These are phyloP conservation scores for Backusella luteola DNA, from an alignment of 192 early-diverging fungal species.

Conservation along the genomic window DNA sequence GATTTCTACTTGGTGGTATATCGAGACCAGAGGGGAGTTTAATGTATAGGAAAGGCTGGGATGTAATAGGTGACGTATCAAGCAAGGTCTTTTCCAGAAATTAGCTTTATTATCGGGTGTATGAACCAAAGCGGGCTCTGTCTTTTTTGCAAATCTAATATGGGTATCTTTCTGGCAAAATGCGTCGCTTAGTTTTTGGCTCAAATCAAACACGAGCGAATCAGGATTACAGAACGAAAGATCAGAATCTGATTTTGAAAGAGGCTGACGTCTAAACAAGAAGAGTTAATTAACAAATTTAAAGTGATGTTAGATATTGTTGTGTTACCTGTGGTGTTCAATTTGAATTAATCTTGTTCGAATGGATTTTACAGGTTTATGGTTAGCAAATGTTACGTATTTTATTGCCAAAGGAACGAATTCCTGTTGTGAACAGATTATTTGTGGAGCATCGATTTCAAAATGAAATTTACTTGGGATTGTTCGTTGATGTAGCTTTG, in stretches of 20 bases:
- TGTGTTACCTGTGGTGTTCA: conserved; percentile 31
- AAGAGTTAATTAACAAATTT: background rate
- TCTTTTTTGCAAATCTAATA: conserved; percentile 18
- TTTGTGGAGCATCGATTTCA: conserved; percentile 28
- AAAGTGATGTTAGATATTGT: background rate
- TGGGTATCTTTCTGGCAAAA: conserved; percentile 7
- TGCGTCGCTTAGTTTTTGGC: background rate
- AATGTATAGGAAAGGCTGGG: conserved; percentile 10
- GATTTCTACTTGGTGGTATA: conserved; percentile 31
- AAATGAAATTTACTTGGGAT: conserved; percentile 39
- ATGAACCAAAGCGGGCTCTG: conserved; percentile 28
- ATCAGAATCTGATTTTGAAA: conserved; percentile 14
- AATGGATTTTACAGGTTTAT: conserved; percentile 28
- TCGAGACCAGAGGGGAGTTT: conserved; percentile 30
- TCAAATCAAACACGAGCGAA: background rate
- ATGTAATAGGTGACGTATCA: conserved; percentile 22
- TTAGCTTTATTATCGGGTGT: conserved; percentile 13
- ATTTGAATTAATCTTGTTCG: conserved; percentile 29
- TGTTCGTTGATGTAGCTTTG: conserved; percentile 23
- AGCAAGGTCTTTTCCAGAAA: conserved; percentile 28
- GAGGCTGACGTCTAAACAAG: conserved; percentile 11
- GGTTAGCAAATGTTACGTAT: conserved; percentile 25
- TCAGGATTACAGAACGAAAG: conserved; percentile 1
- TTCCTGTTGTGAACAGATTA: conserved; percentile 25
- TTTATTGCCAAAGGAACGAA: conserved; percentile 21